Percentiles rank a stretch among this genome's conserved stretches.
Conservation (phyloP, 768 basidiomycete species). For the Boletus rufocinnamomeus region DNA sequence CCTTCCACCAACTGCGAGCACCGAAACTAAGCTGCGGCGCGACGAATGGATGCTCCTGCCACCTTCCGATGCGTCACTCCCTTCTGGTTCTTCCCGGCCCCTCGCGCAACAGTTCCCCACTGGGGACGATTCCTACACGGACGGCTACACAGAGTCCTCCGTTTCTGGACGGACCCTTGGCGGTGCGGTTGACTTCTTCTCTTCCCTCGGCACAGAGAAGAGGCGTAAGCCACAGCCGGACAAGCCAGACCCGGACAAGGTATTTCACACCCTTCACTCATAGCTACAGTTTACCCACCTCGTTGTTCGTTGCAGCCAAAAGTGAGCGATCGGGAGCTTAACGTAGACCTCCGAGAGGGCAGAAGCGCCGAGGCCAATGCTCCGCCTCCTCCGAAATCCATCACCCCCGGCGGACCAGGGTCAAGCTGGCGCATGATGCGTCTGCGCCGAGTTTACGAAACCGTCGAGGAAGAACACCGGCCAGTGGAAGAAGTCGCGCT, state of each 20-base stretch:
- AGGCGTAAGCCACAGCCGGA: constrained; percentile 63
- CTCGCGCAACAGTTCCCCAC: constrained; percentile 29
- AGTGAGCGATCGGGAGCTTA: constrained; percentile 64
- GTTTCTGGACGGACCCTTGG: constrained; percentile 47
- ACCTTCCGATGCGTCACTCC: constrained; percentile 24
- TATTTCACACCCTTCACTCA: constrained; percentile 27
- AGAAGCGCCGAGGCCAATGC: constrained; percentile 41
- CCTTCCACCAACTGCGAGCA: too few relatives aligned
- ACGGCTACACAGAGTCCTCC: constrained; percentile 61
- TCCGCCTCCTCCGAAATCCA: constrained; percentile 45
- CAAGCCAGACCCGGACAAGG: constrained; percentile 72
- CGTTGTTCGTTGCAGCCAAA: constrained; percentile 46
- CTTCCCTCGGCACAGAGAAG: constrained; percentile 78
- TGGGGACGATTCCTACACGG: constrained; percentile 57
- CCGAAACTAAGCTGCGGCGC: too few relatives aligned
- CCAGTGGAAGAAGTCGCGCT: constrained; percentile 76
- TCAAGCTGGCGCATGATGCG: constrained; percentile 99
- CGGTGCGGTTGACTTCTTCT: constrained; percentile 86
- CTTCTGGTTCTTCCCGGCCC: constrained; percentile 35
- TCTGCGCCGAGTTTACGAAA: constrained; percentile 84
- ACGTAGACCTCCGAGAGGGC: constrained; percentile 54
- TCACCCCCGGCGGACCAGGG: constrained; percentile 85
- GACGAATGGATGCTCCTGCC: too few relatives aligned
- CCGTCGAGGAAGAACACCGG: constrained; percentile 80
- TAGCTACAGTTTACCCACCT: constrained; percentile 6